Percentiles rank a stretch among this genome's conserved stretches.
Evolutionary conservation across 768 basidiomycete genomes (phyloP).

Genomic region (Lentinula sp.): DNA sequence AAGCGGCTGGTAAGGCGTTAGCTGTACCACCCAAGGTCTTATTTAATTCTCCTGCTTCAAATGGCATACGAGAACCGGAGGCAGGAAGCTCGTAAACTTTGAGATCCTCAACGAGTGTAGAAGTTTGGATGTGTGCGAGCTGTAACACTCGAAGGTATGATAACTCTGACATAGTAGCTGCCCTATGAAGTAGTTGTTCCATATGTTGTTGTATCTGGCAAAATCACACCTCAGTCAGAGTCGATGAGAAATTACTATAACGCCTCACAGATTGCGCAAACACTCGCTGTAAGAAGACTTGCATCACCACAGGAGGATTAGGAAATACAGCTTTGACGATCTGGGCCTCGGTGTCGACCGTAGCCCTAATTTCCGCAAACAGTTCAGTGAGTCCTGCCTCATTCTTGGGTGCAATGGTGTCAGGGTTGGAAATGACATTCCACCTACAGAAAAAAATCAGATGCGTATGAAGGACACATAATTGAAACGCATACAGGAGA

Average conservation of each 20-base stretch:
- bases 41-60: slow-evolving; percentile 57
- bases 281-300: slow-evolving; percentile 93
- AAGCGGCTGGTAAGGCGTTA: slow-evolving; percentile 36
- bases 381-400: slow-evolving; percentile 78
- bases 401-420: slow-evolving; percentile 64
- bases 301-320: slow-evolving; percentile 93
- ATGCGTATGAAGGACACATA: not conserved
- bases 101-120: slow-evolving; percentile 81
- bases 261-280: slow-evolving; percentile 89
- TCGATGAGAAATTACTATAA: not conserved
- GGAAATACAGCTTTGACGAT: slow-evolving; percentile 99
- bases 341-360: slow-evolving; percentile 92
- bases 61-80: slow-evolving; percentile 54
- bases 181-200: slow-evolving; percentile 79
- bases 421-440: slow-evolving; percentile 74
- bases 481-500: slow-evolving; percentile 37
- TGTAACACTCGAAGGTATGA: slow-evolving; percentile 89
- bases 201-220: slow-evolving; percentile 92
- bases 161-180: slow-evolving; percentile 72
- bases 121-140: slow-evolving; percentile 75
- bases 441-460: slow-evolving; percentile 48
- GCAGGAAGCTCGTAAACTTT: slow-evolving; percentile 85
- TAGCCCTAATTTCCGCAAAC: slow-evolving; percentile 81
- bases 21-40: slow-evolving; percentile 43
- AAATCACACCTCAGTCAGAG: not conserved